Evolutionary conservation across 345 rosid species (phyloP), one percentile per base, ranked within the genome.

Genomic region (Populus alba): DNA sequence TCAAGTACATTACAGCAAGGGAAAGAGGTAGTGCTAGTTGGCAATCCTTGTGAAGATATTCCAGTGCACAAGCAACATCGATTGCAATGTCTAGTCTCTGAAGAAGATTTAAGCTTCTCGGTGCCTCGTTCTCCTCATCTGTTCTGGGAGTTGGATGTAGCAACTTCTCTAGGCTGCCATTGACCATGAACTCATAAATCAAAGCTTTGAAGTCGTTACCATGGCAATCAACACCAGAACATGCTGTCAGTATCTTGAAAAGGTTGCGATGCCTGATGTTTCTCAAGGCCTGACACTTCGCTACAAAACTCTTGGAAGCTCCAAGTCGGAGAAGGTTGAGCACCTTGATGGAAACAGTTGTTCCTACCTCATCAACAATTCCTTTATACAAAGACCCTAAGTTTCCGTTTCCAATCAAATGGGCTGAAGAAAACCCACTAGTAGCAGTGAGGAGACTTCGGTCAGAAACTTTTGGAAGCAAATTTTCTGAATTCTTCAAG

Each of bases 41-140:
- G 15, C 13, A 43, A 38, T 65, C 75, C 8, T 68, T 35, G n/a
- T 74, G 75, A 31, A 74, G 82, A 45, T 79, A 79, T 25, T 79
- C 75, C 8, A 79, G 31, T 9, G 78, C 78, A 31, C 22, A 18
- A 17, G 82, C 68, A 11, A 68, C 69, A 8, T 79, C 81, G 12
- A 35, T 66, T 4, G 65, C 73, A 31, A 51, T 25, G 72, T 55
- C 53, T 20, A 76, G 15, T 37, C 79, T 76, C 10, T 76, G 57
- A 18, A 5, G 15, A 38, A 68, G 37, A 33, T 51, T 68, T 25
- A 68, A 22, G 7, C 47, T 33, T 17, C 20, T 35, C 1, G 15
- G 2, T 27, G 51, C 41, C 8, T 47, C 9, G 13, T 16, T 35
- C 49, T 37, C 18, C 25, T 75, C 71, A 17, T 7, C 12, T 23